Conservation (phyloP, 225 moss, liverwort and hornwort genomes). For the Bryoerythrophyllum caledonicum region DNA sequence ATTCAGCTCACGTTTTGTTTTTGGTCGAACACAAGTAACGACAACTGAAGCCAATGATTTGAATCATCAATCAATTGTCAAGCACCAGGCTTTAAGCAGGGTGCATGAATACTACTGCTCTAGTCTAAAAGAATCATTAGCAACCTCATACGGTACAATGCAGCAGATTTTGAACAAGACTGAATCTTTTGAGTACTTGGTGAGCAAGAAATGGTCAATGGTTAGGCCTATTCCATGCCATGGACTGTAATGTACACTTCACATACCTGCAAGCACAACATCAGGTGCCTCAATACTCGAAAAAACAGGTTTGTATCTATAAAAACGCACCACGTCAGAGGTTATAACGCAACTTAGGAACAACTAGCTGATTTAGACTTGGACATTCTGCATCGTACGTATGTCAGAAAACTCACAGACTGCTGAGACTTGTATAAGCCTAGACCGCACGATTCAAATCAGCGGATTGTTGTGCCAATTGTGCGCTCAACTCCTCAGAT, state of each 20-base stretch:
- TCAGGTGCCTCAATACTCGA: constrained; percentile 68
- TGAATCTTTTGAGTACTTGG: not conserved
- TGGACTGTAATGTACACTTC: constrained; percentile 7
- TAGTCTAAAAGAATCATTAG: not conserved
- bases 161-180: not conserved
- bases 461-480: constrained; percentile 65
- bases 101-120: not conserved
- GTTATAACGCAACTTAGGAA: constrained; percentile 1
- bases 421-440: constrained; percentile 67
- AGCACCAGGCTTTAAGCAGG: not conserved
- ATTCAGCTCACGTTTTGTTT: no score
- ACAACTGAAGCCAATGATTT: constrained; percentile 1
- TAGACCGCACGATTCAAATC: constrained; percentile 77
- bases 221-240: constrained; percentile 1
- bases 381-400: not conserved
- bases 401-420: constrained; percentile 53
- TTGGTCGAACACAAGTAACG: not conserved
- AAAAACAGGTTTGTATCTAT: constrained; percentile 86
- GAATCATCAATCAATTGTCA: not conserved
- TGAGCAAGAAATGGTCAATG: constrained; percentile 1
- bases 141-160: not conserved
- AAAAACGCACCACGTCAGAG: constrained; percentile 13
- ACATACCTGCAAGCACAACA: constrained; percentile 25
- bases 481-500: constrained; percentile 70
- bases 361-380: not conserved